Evolutionary conservation across 192 early-diverging fungal genomes (phyloP).

Genomic region (Pecoramyces ruminantium): DNA sequence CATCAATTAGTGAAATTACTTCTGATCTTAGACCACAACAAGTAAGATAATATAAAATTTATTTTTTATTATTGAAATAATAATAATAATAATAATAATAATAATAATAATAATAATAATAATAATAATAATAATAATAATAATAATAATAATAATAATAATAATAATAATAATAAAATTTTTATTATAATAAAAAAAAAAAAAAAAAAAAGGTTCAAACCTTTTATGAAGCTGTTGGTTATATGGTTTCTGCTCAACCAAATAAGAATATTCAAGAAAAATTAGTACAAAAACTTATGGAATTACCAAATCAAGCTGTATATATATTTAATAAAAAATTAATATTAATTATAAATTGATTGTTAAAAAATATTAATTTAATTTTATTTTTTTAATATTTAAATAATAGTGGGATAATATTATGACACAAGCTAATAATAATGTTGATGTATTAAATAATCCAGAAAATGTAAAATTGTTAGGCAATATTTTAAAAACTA

Average conservation of each 20-base stretch:
- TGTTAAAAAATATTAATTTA: no score
- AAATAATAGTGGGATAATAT: constrained; percentile 55
- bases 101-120: no score
- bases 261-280: constrained; percentile 63
- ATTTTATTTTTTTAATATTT: no score
- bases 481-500: constrained; percentile 85
- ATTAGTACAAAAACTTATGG: constrained; percentile 74
- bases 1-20: constrained; percentile 61
- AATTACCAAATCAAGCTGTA: constrained; percentile 66
- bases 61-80: background rate
- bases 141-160: no score
- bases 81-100: no score
- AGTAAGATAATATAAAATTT: constrained; percentile 10
- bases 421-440: constrained; percentile 50
- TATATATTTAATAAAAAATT: no score
- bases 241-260: constrained; percentile 90
- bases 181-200: no score
- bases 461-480: constrained; percentile 75
- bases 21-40: constrained; percentile 79
- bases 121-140: no score
- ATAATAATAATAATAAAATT: no score
- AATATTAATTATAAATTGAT: no score
- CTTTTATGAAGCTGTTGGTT: constrained; percentile 96
- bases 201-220: constrained; percentile 53
- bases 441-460: constrained; percentile 51